Evolutionary conservation across 805 yeast species (phyloP).

Genomic region (Schizosaccharomyces osmophilus): DNA sequence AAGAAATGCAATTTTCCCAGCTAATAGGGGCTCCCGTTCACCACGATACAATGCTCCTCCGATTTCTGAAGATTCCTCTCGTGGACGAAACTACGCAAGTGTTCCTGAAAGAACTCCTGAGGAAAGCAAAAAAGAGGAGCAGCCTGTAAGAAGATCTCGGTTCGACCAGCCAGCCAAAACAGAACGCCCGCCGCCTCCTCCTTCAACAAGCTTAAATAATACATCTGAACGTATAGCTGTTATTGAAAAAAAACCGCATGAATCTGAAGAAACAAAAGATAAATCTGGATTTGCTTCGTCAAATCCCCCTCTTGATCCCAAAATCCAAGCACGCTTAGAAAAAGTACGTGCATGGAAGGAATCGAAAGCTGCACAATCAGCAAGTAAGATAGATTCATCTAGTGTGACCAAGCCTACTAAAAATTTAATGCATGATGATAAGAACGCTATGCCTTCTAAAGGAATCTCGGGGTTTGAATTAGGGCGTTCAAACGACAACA

Average conservation of each 20-base stretch:
- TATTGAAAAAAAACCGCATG: slow-evolving; percentile 8
- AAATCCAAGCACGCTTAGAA: slow-evolving; percentile 23
- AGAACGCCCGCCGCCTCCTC: neutral
- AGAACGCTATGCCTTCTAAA: slow-evolving; percentile 2
- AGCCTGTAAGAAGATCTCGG: slow-evolving; percentile 3
- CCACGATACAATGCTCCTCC: too few relatives aligned
- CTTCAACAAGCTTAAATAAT: too few relatives aligned
- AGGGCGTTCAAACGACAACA: neutral
- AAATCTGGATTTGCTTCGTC: neutral
- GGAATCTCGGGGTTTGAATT: slow-evolving; percentile 1
- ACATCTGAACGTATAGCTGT: neutral
- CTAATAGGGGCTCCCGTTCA: neutral
- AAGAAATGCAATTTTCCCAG: neutral
- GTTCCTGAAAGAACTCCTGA: neutral
- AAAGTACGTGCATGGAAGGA: slow-evolving; percentile 36
- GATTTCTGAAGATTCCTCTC: too few relatives aligned
- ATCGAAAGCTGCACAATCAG: slow-evolving; percentile 8
- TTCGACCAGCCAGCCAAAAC: slow-evolving; percentile 2
- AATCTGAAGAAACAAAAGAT: neutral
- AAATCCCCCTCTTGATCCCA: slow-evolving; percentile 14
- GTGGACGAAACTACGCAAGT: too few relatives aligned
- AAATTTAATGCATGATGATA: slow-evolving; percentile 4
- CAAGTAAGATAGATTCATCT: slow-evolving; percentile 3
- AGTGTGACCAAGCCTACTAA: neutral
- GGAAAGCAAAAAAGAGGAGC: slow-evolving; percentile 4